These are phyloP conservation scores for Cryptococcus sp. DNA, from an alignment of 1,284 basidiomycete species.

Conservation along the genomic window DNA sequence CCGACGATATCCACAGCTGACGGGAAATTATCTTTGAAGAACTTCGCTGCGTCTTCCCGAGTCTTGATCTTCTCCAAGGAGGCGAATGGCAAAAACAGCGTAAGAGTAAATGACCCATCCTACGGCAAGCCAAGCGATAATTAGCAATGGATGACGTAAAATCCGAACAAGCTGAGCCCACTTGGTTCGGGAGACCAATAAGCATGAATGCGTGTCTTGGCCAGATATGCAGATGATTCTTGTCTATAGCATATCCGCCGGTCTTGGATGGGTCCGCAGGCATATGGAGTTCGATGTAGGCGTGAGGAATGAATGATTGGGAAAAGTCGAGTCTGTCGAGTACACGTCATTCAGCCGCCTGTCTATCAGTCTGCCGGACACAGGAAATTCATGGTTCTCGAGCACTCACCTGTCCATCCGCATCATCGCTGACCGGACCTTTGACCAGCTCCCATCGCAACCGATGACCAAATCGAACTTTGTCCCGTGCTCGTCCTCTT, in stretches of 20 bases:
- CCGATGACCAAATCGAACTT: slow-evolving; percentile 83
- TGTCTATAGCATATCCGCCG: slow-evolving; percentile 79
- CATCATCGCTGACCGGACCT: slow-evolving; percentile 85
- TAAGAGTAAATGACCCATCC: slow-evolving; percentile 61
- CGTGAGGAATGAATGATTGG: slow-evolving; percentile 91
- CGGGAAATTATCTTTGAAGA: slow-evolving; percentile 84
- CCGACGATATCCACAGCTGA: slow-evolving; percentile 84
- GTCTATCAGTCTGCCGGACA: no score
- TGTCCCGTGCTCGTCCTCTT: slow-evolving; percentile 53
- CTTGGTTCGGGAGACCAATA: slow-evolving; percentile 95
- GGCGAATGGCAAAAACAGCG: slow-evolving; percentile 83
- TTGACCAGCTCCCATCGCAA: slow-evolving; percentile 84
- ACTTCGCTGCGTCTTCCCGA: slow-evolving; percentile 64
- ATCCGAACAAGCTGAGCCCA: slow-evolving; percentile 47
- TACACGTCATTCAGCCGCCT: no score
- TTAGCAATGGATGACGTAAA: slow-evolving; percentile 1
- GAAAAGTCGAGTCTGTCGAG: slow-evolving; percentile 79
- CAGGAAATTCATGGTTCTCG: neutral
- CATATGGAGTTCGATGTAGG: slow-evolving; percentile 95
- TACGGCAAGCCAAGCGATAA: slow-evolving; percentile 12
- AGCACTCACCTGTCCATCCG: slow-evolving; percentile 72
- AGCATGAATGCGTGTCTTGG: slow-evolving; percentile 98
- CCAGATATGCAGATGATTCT: slow-evolving; percentile 98
- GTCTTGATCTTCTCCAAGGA: slow-evolving; percentile 71
- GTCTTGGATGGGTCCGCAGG: slow-evolving; percentile 67